phyloP scores from a whole-genome alignment of 768 basidiomycete species.

The Macrolepiota dolichaula region DNA sequence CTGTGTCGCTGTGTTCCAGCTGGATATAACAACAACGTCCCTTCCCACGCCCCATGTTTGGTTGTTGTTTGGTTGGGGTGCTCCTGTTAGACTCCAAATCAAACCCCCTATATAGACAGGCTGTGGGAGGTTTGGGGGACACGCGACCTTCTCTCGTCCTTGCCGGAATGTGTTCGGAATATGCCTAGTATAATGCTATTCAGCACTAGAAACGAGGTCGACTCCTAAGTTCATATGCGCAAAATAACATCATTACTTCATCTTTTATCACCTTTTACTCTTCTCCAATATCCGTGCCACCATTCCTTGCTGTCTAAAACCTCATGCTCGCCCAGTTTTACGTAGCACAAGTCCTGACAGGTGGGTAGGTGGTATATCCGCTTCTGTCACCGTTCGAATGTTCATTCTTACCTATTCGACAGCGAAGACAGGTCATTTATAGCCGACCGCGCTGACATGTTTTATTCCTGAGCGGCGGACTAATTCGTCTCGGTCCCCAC shows the following conservation, averaged over 20 bases:
- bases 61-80: neutral
- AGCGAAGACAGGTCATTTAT: neutral
- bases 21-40: constrained; percentile 4
- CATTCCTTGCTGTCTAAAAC: neutral
- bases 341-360: neutral
- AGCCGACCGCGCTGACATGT: neutral
- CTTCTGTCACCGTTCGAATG: neutral
- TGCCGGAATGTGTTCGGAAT: neutral
- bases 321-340: neutral
- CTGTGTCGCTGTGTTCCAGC: neutral
- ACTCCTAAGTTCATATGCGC: neutral
- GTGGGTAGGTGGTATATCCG: neutral
- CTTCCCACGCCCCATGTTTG: constrained; percentile 9
- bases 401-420: neutral
- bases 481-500: neutral
- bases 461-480: neutral
- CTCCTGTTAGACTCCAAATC: neutral
- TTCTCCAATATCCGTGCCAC: neutral
- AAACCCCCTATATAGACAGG: neutral
- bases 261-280: neutral
- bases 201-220: neutral
- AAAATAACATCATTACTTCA: neutral
- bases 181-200: neutral
- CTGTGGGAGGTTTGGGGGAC: neutral
- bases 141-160: constrained; percentile 4